Evolutionary conservation across 306 rosid genomes (phyloP), one percentile per base, ranked within the genome.

Genomic region (Begonia fuchsioides): DNA sequence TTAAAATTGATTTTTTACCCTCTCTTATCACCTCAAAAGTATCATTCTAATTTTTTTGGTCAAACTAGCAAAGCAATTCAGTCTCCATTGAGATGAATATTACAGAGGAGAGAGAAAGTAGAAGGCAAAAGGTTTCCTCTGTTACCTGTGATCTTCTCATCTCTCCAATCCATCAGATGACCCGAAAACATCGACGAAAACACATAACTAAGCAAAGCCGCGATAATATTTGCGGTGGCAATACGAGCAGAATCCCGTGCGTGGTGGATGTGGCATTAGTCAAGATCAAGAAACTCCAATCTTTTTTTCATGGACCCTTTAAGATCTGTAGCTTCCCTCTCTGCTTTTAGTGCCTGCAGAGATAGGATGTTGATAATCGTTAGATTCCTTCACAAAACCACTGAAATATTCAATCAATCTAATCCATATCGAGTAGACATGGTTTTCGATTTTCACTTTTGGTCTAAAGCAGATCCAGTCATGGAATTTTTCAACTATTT

Each of bases 291-390:
- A 67, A 86, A 86, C 60, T 86, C 96, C 83, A 86, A 74, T 72
- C 93, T 81, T 72, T 86, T 86, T 60, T 93, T 76, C 80, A 82
- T 86, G 19, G 88, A 76, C 19, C 96, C 93, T 86, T 86, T 86
- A 54, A 86, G 93, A 63, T 86, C 96, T 57, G 79, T 54, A 32
- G 93, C 83, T 50, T 82, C 96, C 65, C 93, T 74, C 62, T 86
- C 96, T 53, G 80, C 86, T 65, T 82, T 86, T 75, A 79, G 96
- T 49, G 88, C 96, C 93, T 86, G 66, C 60, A 47, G 44, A 39
- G 55, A 54, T 49, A 68, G 51, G 55, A 49, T n/a, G 38, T 10
- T 17, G 19, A 6, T 51, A 13, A 39, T 49, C 32, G 32, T 20
- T 20, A 20, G 32, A 20, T 20, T 20, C 32, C 32, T 3, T 19